Conservation (phyloP, 306 rosid genomes). For the Canavalia gladiata region DNA sequence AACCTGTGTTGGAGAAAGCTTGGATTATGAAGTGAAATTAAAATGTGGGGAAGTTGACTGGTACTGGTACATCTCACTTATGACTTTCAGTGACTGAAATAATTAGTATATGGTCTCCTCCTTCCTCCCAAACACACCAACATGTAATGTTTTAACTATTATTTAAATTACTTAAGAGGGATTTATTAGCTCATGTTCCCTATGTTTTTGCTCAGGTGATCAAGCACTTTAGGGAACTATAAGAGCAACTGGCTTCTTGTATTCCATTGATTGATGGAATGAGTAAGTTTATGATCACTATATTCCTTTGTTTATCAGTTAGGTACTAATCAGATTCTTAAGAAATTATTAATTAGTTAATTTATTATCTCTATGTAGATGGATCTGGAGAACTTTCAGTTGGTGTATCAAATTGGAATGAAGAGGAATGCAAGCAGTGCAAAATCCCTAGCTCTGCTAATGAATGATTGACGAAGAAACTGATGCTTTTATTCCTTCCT, state of each 20-base stretch:
- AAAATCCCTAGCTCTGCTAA: slow-evolving; percentile 42
- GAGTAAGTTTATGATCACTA: slow-evolving; percentile 2
- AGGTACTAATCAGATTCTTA: not conserved
- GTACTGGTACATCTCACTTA: slow-evolving; percentile 12
- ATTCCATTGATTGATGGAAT: not conserved
- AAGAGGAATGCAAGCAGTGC: slow-evolving; percentile 45
- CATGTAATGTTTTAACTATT: not conserved
- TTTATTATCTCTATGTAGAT: slow-evolving; percentile 46
- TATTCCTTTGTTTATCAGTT: not conserved
- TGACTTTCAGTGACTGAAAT: slow-evolving; percentile 23
- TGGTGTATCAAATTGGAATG: slow-evolving; percentile 57
- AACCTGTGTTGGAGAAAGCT: slow-evolving; percentile 16
- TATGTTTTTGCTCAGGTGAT: slow-evolving; percentile 27
- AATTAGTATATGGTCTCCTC: not conserved
- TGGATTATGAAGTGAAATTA: slow-evolving; percentile 41
- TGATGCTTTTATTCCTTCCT: slow-evolving; percentile 25
- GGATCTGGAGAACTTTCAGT: slow-evolving; percentile 50
- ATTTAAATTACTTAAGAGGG: slow-evolving; percentile 35
- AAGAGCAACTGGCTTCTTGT: not conserved
- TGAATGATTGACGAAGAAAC: slow-evolving; percentile 26
- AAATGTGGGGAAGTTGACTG: slow-evolving; percentile 7
- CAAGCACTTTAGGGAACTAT: not conserved
- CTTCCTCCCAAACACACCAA: not conserved
- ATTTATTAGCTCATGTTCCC: slow-evolving; percentile 5
- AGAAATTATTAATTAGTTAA: slow-evolving; percentile 9